Evolutionary conservation across 202 grass and related monocot species (phyloP).

Genomic region (Tripidium arundinaceum): DNA sequence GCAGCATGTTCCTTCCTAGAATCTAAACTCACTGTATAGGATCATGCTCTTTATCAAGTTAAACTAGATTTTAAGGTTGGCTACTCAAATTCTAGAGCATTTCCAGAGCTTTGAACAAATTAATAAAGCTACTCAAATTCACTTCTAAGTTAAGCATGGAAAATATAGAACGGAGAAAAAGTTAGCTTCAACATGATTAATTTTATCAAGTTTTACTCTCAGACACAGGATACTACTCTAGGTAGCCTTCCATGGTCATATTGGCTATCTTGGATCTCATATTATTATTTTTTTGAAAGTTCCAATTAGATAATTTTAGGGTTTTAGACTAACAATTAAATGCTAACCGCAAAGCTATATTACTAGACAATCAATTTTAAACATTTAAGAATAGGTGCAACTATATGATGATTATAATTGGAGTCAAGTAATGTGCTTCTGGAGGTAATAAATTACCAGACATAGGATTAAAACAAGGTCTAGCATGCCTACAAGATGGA

Average conservation of each 20-base stretch:
- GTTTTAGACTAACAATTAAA: not conserved
- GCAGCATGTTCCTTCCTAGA: no score
- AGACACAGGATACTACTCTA: not conserved
- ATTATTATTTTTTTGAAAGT: not conserved
- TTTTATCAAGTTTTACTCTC: not conserved
- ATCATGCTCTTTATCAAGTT: no score
- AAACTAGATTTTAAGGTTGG: no score
- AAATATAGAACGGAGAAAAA: not conserved
- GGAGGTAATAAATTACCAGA: no score
- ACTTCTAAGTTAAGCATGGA: not conserved
- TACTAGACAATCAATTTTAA: not conserved
- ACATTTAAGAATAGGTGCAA: not conserved
- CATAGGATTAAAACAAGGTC: no score
- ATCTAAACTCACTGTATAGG: no score
- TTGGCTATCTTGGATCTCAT: not conserved
- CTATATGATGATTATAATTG: no score
- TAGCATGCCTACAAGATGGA: no score
- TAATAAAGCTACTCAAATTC: not conserved
- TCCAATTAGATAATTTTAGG: not conserved
- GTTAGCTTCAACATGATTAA: not conserved
- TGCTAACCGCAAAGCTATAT: not conserved
- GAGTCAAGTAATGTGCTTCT: no score
- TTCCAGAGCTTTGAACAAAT: not conserved
- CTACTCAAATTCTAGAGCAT: not conserved
- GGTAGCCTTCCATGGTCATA: not conserved